These are phyloP conservation scores for Fonsecaea nubica DNA, from an alignment of 2,329 filamentous ascomycete species.

Conservation along the genomic window DNA sequence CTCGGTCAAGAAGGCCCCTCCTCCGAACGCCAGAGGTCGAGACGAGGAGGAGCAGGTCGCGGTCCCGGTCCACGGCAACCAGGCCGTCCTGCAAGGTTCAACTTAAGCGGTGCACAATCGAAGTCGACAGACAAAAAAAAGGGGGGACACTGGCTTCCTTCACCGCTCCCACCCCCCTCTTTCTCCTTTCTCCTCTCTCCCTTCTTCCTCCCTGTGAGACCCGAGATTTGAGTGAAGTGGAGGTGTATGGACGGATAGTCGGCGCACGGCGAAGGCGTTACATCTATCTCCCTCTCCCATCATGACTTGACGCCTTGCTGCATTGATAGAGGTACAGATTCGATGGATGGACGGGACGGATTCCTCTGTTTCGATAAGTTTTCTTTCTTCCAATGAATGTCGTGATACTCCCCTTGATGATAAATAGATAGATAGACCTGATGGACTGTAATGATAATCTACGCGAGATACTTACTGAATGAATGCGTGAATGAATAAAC, in stretches of 20 bases:
- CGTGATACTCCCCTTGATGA: not conserved
- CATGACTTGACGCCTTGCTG: not conserved
- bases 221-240: not conserved
- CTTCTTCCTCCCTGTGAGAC: too few species aligned
- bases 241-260: not conserved
- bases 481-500: not conserved
- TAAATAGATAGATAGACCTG: too few species aligned
- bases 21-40: not conserved
- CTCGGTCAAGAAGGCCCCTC: slow-evolving; percentile 45
- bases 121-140: not conserved
- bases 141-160: too few species aligned
- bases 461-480: not conserved
- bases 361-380: not conserved
- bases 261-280: not conserved
- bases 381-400: too few species aligned
- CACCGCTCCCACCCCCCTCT: not conserved
- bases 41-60: not conserved
- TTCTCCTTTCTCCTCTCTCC: not conserved
- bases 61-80: not conserved
- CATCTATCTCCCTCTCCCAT: not conserved
- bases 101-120: not conserved
- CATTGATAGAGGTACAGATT: not conserved
- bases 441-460: not conserved
- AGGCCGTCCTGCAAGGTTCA: not conserved
- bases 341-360: not conserved